Base-by-base conservation (phyloP, 768 basidiomycete genomes). In the Amanita molliuscula region DNA sequence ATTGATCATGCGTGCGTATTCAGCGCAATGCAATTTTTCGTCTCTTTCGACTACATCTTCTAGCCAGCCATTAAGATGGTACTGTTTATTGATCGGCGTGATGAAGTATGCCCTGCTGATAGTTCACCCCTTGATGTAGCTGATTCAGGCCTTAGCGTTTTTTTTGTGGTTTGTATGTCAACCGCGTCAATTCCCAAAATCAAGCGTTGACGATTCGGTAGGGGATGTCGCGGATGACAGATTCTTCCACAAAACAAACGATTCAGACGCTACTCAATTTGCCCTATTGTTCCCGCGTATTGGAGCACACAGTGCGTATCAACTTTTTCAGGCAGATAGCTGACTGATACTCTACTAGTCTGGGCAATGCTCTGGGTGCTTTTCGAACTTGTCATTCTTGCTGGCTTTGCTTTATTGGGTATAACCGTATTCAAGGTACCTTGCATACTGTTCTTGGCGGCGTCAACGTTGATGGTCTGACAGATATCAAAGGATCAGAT, bases 181-280 rank as follows among this genome's bases (percentile, higher is more conserved):
- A 44, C 10, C 33, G 21, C 49, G 23, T 6, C 16, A 6, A 16
- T 6, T n/a, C 23, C 52, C n/a, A 44, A 44, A 15, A 47, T 23
- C 36, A 18, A 35, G n/a, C n/a, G n/a, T 34, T 37, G 43, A 49
- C 29, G 44, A 4, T 15, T 44, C 8, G 37, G 10, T 58, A 91
- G 88, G 88, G 93, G 93, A 97, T 61, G 84, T 94, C 40, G 80
- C 89, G 38, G 94, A 97, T 62, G 93, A 97, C 61, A 77, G 88
- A 50, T 90, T 94, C 68, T 96, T 94, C 67, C 88, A 92, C 61
- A 95, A 95, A 71, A 76, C 82, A 23, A 95, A 95, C 59, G 88
- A 92, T 59, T 92, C 90, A 1, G 93, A 95, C 60, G 88, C 88
- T 52, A 89, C 91, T 2, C 93, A 97, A 59, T 95, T 91, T 61